Percentiles rank a stretch among this genome's conserved stretches.
Conservation (phyloP, 2,329 filamentous ascomycete genomes). For the Aspergillus caelatus region DNA sequence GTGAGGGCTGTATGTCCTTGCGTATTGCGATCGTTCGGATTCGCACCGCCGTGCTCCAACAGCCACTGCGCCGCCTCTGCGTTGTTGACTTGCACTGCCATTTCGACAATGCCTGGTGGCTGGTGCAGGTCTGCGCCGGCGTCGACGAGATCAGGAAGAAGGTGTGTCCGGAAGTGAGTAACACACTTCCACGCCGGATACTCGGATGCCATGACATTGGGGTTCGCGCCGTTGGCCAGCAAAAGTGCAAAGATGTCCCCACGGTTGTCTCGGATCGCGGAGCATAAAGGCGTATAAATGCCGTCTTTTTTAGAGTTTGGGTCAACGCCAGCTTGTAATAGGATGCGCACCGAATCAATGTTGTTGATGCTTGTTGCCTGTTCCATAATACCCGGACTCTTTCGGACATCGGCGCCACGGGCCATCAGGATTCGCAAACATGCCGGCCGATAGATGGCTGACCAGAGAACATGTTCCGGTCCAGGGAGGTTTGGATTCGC, state of each 20-base stretch:
- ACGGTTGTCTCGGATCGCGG: conserved; percentile 68
- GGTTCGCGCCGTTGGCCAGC: conserved; percentile 54
- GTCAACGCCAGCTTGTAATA: conserved; percentile 62
- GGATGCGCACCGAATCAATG: conserved; percentile 61
- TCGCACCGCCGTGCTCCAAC: conserved; percentile 59
- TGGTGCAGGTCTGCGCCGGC: conserved; percentile 62
- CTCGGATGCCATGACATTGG: conserved; percentile 61
- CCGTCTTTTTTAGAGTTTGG: conserved; percentile 67
- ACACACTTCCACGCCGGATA: conserved; percentile 71
- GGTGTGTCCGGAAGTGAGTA: conserved; percentile 65
- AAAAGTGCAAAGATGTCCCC: conserved; percentile 64
- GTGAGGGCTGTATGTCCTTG: conserved; percentile 66
- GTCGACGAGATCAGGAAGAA: conserved; percentile 61
- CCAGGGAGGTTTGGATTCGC: conserved; percentile 70
- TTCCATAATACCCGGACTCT: conserved; percentile 66
- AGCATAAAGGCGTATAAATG: conserved; percentile 69
- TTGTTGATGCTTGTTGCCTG: conserved; percentile 66
- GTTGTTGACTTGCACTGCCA: conserved; percentile 64
- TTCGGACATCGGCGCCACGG: conserved; percentile 63
- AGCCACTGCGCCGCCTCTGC: conserved; percentile 63
- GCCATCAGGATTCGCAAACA: conserved; percentile 62
- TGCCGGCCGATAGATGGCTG: conserved; percentile 60
- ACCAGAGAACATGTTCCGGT: conserved; percentile 71
- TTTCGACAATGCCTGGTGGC: conserved; percentile 68
- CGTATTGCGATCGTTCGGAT: conserved; percentile 61